These are phyloP conservation scores for Spergularia bocconei DNA, from an alignment of 148 eudicot genomes.

Conservation along the genomic window DNA sequence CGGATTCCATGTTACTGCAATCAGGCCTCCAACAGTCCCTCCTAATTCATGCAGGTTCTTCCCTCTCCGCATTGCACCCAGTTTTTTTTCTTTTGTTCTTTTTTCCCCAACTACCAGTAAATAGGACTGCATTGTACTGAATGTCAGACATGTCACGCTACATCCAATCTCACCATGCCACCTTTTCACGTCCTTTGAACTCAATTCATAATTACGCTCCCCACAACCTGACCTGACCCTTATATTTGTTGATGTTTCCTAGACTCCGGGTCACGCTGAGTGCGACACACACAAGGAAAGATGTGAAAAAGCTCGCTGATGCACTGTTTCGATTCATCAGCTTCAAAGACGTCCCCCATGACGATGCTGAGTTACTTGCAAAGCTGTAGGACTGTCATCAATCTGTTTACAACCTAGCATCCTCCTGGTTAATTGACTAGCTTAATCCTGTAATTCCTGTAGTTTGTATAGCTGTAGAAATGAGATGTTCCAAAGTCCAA, in stretches of 20 bases:
- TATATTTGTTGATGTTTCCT: constrained; percentile 5
- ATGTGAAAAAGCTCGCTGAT: constrained; percentile 59
- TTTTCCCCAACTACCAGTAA: no score
- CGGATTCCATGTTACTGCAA: constrained; percentile 94
- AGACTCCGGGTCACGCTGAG: constrained; percentile 80
- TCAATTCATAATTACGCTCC: background rate
- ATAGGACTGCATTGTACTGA: background rate
- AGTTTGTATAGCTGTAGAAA: background rate
- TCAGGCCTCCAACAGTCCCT: constrained; percentile 96
- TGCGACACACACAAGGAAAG: constrained; percentile 76
- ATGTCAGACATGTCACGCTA: background rate
- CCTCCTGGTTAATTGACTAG: background rate
- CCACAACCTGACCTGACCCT: background rate
- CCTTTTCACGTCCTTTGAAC: background rate
- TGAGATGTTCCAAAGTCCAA: no score
- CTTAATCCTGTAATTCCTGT: background rate
- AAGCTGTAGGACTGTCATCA: constrained; percentile 41
- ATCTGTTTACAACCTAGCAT: background rate
- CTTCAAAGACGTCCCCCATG: constrained; percentile 41
- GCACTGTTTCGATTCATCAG: constrained; percentile 64
- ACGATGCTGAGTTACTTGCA: constrained; percentile 36
- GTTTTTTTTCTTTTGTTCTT: background rate
- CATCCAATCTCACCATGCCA: background rate
- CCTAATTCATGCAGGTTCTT: constrained; percentile 94
- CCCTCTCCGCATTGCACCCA: background rate